phyloP scores from a whole-genome alignment of 805 yeast genomes.

The Barnettozyma californica region DNA sequence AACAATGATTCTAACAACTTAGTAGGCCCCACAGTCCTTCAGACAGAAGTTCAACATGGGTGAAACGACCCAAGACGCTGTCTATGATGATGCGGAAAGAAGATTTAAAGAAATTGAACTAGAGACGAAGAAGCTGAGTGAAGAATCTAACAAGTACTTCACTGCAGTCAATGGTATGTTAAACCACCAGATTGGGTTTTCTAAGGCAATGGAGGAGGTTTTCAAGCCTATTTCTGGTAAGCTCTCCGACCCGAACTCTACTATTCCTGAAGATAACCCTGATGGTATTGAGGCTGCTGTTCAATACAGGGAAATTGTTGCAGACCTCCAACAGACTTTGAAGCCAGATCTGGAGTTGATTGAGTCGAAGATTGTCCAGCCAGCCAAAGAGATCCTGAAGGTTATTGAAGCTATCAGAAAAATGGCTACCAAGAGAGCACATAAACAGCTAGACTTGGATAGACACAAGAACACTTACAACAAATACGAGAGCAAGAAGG shows the following conservation, averaged over 20 bases:
- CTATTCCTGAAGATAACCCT: slow-evolving; percentile 89
- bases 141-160: slow-evolving; percentile 86
- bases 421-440: slow-evolving; percentile 93
- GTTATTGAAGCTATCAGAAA: slow-evolving; percentile 81
- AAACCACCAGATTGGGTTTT: slow-evolving; percentile 88
- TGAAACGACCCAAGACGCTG: slow-evolving; percentile 72
- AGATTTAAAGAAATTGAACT: slow-evolving; percentile 87
- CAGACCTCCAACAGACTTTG: slow-evolving; percentile 76
- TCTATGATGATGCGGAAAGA: slow-evolving; percentile 92
- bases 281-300: slow-evolving; percentile 94
- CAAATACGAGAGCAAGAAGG: slow-evolving; percentile 78
- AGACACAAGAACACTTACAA: slow-evolving; percentile 66
- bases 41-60: slow-evolving; percentile 92
- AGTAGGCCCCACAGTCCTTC: slow-evolving; percentile 78
- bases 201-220: slow-evolving; percentile 92
- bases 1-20: neutral
- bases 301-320: slow-evolving; percentile 82
- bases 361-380: slow-evolving; percentile 82
- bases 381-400: slow-evolving; percentile 84
- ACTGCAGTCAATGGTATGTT: slow-evolving; percentile 91
- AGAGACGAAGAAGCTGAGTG: slow-evolving; percentile 84
- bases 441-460: slow-evolving; percentile 91
- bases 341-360: slow-evolving; percentile 92
- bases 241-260: slow-evolving; percentile 80
- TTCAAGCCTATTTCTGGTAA: slow-evolving; percentile 95